phyloP scores from a whole-genome alignment of 495 filamentous ascomycete genomes.

The Thermochaetoides thermophila region DNA sequence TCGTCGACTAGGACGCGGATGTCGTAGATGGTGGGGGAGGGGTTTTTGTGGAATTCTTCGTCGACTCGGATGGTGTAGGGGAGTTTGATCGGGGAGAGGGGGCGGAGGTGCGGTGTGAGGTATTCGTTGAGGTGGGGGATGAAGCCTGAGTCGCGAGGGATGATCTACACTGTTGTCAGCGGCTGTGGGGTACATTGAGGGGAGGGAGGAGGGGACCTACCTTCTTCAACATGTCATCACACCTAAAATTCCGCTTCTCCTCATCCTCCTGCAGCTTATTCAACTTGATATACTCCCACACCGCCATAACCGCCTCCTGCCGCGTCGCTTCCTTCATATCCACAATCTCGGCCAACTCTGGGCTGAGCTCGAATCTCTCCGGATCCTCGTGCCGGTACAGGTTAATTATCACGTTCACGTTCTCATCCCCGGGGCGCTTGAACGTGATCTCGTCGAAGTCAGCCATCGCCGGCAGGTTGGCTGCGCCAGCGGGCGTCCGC shows the following conservation, averaged over 20 bases:
- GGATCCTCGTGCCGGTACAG: conserved; percentile 72
- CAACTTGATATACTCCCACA: conserved; percentile 89
- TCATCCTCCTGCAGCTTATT: conserved; percentile 84
- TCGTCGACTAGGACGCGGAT: conserved; percentile 74
- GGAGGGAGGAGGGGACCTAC: conserved; percentile 27
- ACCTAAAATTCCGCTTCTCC: conserved; percentile 79
- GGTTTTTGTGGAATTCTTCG: conserved; percentile 56
- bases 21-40: conserved; percentile 69
- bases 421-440: conserved; percentile 81
- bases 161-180: too few relatives aligned
- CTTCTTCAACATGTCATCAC: conserved; percentile 63
- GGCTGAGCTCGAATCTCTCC: conserved; percentile 65
- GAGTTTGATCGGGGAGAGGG: conserved; percentile 71
- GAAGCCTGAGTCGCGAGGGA: conserved; percentile 60
- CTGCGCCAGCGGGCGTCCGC: conserved; percentile 34
- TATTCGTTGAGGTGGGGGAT: conserved; percentile 79
- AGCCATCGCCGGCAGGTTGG: conserved; percentile 35
- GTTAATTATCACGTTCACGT: conserved; percentile 80
- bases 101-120: conserved; percentile 56
- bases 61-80: conserved; percentile 91
- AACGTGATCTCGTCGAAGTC: conserved; percentile 90
- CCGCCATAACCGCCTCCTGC: conserved; percentile 68
- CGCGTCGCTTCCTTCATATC: conserved; percentile 79
- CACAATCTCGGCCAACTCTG: conserved; percentile 66
- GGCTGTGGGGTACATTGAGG: neutral